Evolutionary conservation across 208 protist species (phyloP).

Genomic region (Trypanosoma theileri): DNA sequence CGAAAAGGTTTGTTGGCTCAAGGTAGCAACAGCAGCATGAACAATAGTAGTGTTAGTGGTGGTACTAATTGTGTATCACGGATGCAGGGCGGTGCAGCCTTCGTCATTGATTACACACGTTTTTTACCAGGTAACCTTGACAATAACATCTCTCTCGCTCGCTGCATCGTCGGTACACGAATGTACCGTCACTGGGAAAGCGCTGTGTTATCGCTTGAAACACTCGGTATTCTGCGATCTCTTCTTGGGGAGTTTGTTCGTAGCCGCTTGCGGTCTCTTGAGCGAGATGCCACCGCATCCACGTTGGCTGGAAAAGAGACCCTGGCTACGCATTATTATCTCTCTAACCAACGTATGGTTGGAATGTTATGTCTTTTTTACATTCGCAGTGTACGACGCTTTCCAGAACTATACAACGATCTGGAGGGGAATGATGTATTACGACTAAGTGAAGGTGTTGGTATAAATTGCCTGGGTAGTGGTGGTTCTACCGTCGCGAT

Average conservation of each 20-base stretch:
- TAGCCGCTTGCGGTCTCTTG: constrained; percentile 1
- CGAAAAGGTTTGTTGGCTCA: constrained; percentile 31
- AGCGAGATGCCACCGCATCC: not conserved
- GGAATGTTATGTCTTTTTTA: constrained; percentile 41
- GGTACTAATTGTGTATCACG: constrained; percentile 6
- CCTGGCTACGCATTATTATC: constrained; percentile 34
- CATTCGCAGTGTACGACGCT: constrained; percentile 34
- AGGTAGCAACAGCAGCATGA: constrained; percentile 1
- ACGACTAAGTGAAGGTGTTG: constrained; percentile 13
- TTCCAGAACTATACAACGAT: constrained; percentile 54
- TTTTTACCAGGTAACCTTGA: constrained; percentile 51
- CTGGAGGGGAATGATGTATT: constrained; percentile 12
- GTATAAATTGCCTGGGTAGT: not conserved
- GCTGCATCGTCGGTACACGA: constrained; percentile 45
- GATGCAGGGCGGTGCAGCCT: constrained; percentile 18
- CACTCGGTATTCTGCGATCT: constrained; percentile 38
- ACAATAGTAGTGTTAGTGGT: not conserved
- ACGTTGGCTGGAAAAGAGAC: constrained; percentile 5
- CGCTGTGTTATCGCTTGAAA: constrained; percentile 44
- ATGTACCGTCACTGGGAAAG: constrained; percentile 57
- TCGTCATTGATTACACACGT: constrained; percentile 36
- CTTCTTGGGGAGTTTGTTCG: constrained; percentile 35
- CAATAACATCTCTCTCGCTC: constrained; percentile 40
- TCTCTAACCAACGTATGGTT: constrained; percentile 39
- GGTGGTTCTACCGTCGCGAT: not conserved